These are phyloP conservation scores for Phytophthora capsici DNA, from an alignment of 352 stramenopile species.

Conservation along the genomic window DNA sequence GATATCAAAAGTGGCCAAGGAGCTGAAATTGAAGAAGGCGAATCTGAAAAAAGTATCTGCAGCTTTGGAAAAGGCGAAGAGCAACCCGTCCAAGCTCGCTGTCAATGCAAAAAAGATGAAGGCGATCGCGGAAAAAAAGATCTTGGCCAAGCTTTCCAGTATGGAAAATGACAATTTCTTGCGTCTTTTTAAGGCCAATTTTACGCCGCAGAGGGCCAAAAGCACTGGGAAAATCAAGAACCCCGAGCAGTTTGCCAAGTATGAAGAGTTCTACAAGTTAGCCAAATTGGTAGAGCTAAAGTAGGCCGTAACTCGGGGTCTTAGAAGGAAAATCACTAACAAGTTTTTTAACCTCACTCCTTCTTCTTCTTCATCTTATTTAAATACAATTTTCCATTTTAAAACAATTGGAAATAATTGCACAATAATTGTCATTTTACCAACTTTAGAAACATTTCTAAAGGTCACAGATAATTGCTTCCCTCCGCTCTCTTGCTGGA, in stretches of 20 bases:
- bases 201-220: neutral
- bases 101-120: neutral
- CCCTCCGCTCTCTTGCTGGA: neutral
- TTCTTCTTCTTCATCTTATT: too few species aligned
- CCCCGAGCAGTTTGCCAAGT: neutral
- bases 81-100: neutral
- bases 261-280: neutral
- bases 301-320: neutral
- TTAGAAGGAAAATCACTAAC: too few species aligned
- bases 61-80: neutral
- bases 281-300: neutral
- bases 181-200: constrained; percentile 2
- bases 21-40: neutral
- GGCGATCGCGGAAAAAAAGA: neutral
- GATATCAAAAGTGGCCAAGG: neutral
- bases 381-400: too few species aligned
- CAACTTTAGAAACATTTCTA: neutral
- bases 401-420: too few species aligned
- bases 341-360: too few species aligned
- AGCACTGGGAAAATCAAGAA: neutral
- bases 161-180: neutral
- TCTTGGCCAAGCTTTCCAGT: neutral
- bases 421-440: too few species aligned
- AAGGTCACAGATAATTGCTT: too few species aligned
- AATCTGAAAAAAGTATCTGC: neutral